Evolutionary conservation across 2,329 filamentous ascomycete genomes (phyloP).

Genomic region (Chaetomium sp.): DNA sequence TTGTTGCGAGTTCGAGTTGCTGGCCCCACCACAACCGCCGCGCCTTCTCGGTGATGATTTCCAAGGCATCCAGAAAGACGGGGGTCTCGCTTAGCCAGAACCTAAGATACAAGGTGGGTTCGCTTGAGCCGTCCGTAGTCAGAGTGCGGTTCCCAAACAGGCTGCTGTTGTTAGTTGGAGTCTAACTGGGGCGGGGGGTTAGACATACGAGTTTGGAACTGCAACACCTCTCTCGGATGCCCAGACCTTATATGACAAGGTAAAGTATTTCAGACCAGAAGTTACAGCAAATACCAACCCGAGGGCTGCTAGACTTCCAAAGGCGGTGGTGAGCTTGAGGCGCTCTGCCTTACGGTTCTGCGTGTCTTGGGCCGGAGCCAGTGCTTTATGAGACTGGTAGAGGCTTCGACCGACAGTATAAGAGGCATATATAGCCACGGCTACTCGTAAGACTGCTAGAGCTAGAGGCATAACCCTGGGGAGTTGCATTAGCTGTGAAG

Average conservation of each 20-base stretch:
- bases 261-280: constrained; percentile 38
- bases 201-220: constrained; percentile 37
- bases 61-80: constrained; percentile 54
- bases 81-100: constrained; percentile 58
- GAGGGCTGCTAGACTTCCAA: constrained; percentile 40
- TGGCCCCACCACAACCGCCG: constrained; percentile 65
- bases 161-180: not conserved
- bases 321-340: constrained; percentile 40
- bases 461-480: constrained; percentile 40
- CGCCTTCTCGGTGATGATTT: constrained; percentile 56
- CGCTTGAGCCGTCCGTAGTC: constrained; percentile 26
- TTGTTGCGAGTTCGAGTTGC: constrained; percentile 58
- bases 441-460: constrained; percentile 38
- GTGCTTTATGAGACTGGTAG: constrained; percentile 41
- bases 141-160: constrained; percentile 10
- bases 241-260: constrained; percentile 45
- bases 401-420: constrained; percentile 41
- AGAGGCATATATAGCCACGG: constrained; percentile 39
- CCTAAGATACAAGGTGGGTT: constrained; percentile 42
- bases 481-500: not conserved
- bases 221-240: constrained; percentile 43
- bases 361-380: constrained; percentile 43
- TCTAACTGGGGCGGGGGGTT: not conserved
- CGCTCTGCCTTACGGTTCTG: constrained; percentile 42
- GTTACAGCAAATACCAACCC: constrained; percentile 39